Percentiles rank a stretch among this genome's conserved stretches.
Conservation (phyloP, 2,329 filamentous ascomycete genomes). For the Knufia fluminis region DNA sequence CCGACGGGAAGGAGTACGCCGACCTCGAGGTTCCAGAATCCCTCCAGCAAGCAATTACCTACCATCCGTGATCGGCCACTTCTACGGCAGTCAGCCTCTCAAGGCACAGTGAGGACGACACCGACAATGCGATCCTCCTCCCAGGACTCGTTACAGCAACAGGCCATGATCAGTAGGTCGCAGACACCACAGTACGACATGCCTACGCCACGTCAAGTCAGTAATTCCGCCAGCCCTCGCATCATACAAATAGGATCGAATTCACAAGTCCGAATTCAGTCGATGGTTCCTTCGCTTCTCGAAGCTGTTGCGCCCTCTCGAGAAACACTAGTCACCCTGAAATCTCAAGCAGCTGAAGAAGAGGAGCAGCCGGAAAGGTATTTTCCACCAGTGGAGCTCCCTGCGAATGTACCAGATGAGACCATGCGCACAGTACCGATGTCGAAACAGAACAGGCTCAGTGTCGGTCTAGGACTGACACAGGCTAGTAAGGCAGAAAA, state of each 20-base stretch:
- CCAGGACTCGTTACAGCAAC: neutral
- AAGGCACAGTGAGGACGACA: constrained; percentile 1
- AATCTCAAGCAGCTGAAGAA: neutral
- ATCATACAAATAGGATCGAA: constrained; percentile 1
- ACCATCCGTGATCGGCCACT: neutral
- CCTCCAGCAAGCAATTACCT: constrained; percentile 5
- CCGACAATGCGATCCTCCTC: neutral
- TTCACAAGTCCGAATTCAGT: constrained; percentile 4
- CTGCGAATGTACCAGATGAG: constrained; percentile 21
- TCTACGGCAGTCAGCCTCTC: neutral
- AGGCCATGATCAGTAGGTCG: neutral
- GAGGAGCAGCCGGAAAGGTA: neutral
- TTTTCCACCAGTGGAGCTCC: constrained; percentile 18
- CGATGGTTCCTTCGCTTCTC: constrained; percentile 5
- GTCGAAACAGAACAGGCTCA: constrained; percentile 20
- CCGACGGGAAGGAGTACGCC: constrained; percentile 3
- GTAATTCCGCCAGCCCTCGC: constrained; percentile 1
- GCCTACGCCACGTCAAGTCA: neutral
- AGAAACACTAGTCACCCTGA: neutral
- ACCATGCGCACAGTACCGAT: constrained; percentile 19
- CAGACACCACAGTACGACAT: constrained; percentile 2
- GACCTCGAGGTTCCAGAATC: constrained; percentile 1
- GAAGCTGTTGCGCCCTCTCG: neutral
- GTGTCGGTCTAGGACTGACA: constrained; percentile 17
- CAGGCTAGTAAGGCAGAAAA: neutral